Base-by-base conservation (phyloP, 768 basidiomycete species). In the Rhodotorula paludigena region DNA sequence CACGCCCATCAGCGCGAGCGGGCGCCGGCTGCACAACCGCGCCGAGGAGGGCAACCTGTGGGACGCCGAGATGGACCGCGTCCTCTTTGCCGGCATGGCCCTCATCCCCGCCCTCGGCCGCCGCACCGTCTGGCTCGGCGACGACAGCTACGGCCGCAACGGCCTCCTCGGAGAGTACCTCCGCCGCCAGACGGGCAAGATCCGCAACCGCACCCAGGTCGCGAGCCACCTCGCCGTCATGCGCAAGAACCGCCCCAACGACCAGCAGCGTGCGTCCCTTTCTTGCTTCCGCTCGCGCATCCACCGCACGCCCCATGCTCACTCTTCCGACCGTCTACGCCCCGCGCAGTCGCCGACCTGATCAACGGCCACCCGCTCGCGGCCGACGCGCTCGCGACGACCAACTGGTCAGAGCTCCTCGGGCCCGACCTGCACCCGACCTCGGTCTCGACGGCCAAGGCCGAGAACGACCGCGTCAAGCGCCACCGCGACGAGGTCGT, bases 121-220 rank as follows among this genome's bases (percentile, higher is more conserved):
- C n/a, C 44, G 66, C 25, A 57, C 55, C 4, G 48, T 67, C 55
- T 35, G 23, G 8, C n/a, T 67, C 30, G 14, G 58, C 51, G 25
- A 35, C 21, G 20, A 53, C 23, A 39, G 41, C 39, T 63, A 63
- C 51, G 66, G 66, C 2, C 41, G 66, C 11, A 52, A 53, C 36
- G 66, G 56, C 2, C 51, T 68, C 20, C 35, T 68, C 28, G 6
- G 5, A 14, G 60, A 68, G 56, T 68, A 57, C 60, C 28, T 68
- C 33, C 39, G 66, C 35, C 49, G 66, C 28, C 60, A 58, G 42
- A 62, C 66, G 51, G 66, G 66, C 23, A 54, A 33, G 23, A 42
- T 58, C 41, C 23, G 60, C 33, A 63, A 63, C 47, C 38, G 42
- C 5, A 44, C 32, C 3, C 44, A 68, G 36, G 15, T 52, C 32